Evolutionary conservation across 83 land plant species (phyloP).

Genomic region (Picea abies): DNA sequence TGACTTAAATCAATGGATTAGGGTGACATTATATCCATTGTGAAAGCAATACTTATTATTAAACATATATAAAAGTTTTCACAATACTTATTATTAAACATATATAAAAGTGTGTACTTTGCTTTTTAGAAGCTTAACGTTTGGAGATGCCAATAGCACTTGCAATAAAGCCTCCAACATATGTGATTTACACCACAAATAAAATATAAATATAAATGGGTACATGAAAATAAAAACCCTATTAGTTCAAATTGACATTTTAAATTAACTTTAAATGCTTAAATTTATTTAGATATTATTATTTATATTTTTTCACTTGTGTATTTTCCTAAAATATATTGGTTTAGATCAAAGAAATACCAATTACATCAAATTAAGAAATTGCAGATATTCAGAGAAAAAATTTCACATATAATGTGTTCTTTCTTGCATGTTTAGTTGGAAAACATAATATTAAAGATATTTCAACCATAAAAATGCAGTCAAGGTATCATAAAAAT

Average conservation of each 20-base stretch:
- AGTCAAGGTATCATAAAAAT: background rate
- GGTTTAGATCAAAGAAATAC: constrained; percentile 45
- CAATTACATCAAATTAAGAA: background rate
- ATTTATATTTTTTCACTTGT: background rate
- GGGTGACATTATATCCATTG: background rate
- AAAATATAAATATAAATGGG: background rate
- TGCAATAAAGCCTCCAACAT: constrained; percentile 79
- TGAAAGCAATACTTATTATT: background rate
- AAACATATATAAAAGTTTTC: background rate
- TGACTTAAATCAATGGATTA: constrained; percentile 46
- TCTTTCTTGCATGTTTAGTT: background rate
- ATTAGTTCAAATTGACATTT: background rate
- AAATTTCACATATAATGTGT: background rate
- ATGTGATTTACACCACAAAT: constrained; percentile 32
- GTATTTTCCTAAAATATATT: background rate
- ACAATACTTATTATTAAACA: no score
- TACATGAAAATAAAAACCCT: background rate
- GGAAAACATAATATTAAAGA: background rate
- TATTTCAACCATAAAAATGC: background rate
- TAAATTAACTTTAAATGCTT: background rate
- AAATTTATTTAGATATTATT: background rate
- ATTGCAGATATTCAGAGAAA: background rate
- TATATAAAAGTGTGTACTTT: constrained; percentile 55
- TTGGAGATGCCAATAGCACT: constrained; percentile 76
- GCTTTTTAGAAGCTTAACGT: constrained; percentile 59